phyloP scores from a whole-genome alignment of 2,329 filamentous ascomycete genomes.

The Corniculantispora saksenae region DNA sequence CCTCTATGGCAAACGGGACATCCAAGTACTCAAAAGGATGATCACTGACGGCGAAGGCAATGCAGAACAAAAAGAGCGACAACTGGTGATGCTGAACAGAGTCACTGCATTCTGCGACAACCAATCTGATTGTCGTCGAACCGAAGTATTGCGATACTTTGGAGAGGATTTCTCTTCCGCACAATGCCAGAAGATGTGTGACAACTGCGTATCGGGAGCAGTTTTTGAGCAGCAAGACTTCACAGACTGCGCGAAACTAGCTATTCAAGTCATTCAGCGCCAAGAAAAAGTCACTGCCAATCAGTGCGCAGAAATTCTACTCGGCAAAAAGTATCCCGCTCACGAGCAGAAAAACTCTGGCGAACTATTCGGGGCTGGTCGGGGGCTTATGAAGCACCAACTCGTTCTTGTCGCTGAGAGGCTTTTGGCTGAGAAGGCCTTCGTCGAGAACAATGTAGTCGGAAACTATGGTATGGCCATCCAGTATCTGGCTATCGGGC shows the following conservation, averaged over 20 bases:
- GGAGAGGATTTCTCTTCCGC: slow-evolving; percentile 75
- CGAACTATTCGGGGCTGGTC: slow-evolving; percentile 67
- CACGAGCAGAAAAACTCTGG: slow-evolving; percentile 48
- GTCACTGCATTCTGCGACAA: slow-evolving; percentile 92
- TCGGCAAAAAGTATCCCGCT: slow-evolving; percentile 66
- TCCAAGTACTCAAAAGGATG: slow-evolving; percentile 72
- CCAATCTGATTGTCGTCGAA: slow-evolving; percentile 79
- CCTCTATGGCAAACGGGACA: slow-evolving; percentile 82
- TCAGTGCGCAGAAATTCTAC: slow-evolving; percentile 82
- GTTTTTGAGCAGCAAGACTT: slow-evolving; percentile 76
- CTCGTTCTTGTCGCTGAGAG: slow-evolving; percentile 81
- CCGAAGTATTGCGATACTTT: slow-evolving; percentile 91
- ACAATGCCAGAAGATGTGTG: slow-evolving; percentile 75
- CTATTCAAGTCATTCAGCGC: slow-evolving; percentile 67
- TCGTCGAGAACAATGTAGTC: slow-evolving; percentile 66
- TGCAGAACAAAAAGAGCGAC: slow-evolving; percentile 77
- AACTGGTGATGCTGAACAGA: slow-evolving; percentile 79
- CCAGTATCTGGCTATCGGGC: slow-evolving; percentile 65
- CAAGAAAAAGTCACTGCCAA: slow-evolving; percentile 67
- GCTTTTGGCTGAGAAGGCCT: slow-evolving; percentile 70
- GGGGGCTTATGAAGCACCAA: slow-evolving; percentile 70
- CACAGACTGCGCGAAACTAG: slow-evolving; percentile 70
- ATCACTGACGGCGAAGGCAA: slow-evolving; percentile 80
- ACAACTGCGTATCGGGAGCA: slow-evolving; percentile 80
- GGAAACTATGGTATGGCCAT: slow-evolving; percentile 64